Base-by-base conservation (phyloP, 441 rosid genomes). In the Syzygium malaccense region DNA sequence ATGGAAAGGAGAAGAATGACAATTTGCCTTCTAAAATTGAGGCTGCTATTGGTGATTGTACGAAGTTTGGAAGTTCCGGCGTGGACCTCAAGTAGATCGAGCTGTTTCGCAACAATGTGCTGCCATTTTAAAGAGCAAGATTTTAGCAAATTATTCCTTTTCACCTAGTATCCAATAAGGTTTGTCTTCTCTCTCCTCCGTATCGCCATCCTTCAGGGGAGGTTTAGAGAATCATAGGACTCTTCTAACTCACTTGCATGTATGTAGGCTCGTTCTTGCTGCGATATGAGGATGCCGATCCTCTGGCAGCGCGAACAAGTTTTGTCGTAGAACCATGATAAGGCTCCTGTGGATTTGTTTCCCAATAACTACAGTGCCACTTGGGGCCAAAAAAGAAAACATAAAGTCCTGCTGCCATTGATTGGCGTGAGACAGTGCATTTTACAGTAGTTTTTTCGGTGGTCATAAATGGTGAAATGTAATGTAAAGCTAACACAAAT, bases 91-190 rank as follows among this genome's bases (percentile, higher is more conserved):
- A 12, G 92, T 79, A 54, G 56, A 96, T 55, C 93, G 96, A 57
- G 51, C 68, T 49, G 86, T 90, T 88, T 89, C 91, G 64, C 93
- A 91, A 33, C 95, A 94, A 90, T 98, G 98, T 89, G 86, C 92
- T 25, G 13, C 87, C 25, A 68, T 96, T 88, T 68, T 98, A 86
- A 94, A 90, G 60, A 89, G 23, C 57, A 18, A 18, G 4, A 55
- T 55, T 18, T 18, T 55, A 19, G 57, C 57, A 55, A 55, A 18
- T 55, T 18, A 18, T 55, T 18, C 57, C 57, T 55, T 55, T 55
- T 19, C 57, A 55, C 25, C 57, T 19, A 55, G 57, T 55, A 7
- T 55, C 57, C 57, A 55, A 55, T 55, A 55, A 19, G 25, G 25
- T 55, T 20, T 55, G 10, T 55, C 57, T 18, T 55, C 57, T 55